Percentiles rank a stretch among this genome's conserved stretches.
These are phyloP conservation scores for Pyrenochaeta sp. DNA, from an alignment of 2,329 filamentous ascomycete genomes.

Conservation along the genomic window DNA sequence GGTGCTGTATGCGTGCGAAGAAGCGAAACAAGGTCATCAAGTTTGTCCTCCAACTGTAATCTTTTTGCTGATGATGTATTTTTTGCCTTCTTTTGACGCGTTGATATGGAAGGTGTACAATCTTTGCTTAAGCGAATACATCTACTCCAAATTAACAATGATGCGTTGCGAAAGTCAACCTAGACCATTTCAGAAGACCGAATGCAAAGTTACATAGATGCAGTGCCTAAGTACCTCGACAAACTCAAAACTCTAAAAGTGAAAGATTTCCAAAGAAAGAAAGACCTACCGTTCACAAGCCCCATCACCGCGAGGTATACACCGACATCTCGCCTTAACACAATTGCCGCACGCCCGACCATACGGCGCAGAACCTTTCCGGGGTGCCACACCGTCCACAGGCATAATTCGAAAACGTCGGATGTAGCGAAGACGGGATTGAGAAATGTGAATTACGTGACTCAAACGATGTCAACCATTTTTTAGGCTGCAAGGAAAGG, in stretches of 20 bases:
- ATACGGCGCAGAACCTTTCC: constrained; percentile 26
- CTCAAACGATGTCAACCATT: too few relatives aligned
- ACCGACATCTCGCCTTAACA: constrained; percentile 34
- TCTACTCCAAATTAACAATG: constrained; percentile 5
- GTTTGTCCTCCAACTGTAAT: constrained; percentile 38
- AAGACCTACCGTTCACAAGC: constrained; percentile 31
- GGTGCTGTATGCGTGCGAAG: constrained; percentile 24
- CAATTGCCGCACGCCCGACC: constrained; percentile 36
- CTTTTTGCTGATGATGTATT: constrained; percentile 9
- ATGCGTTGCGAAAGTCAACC: neutral
- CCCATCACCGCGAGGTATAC: constrained; percentile 21
- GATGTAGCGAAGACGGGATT: too few relatives aligned
- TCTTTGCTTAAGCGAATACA: constrained; percentile 25
- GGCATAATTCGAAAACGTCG: too few relatives aligned
- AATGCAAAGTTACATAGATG: neutral
- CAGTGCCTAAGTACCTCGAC: neutral
- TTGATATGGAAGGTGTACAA: constrained; percentile 14
- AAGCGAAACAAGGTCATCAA: constrained; percentile 38
- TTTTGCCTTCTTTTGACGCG: constrained; percentile 14
- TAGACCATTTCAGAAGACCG: neutral
- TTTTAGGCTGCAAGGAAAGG: too few relatives aligned
- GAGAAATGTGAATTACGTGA: neutral
- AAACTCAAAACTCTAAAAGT: neutral
- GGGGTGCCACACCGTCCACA: constrained; percentile 26
- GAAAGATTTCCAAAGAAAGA: neutral